Evolutionary conservation across 768 basidiomycete species (phyloP).

Genomic region (Postia placenta): DNA sequence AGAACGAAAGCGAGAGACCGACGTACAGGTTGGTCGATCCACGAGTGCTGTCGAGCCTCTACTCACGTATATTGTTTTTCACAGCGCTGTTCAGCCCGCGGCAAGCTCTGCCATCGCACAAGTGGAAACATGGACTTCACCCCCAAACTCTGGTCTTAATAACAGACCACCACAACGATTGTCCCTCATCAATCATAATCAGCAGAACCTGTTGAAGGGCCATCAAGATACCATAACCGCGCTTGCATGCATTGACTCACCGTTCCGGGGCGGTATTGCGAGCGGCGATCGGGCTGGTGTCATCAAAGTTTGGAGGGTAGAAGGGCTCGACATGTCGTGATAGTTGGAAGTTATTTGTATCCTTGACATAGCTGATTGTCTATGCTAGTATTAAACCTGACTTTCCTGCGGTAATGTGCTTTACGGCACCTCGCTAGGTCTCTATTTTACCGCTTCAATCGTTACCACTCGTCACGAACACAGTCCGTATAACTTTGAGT

Average conservation of each 20-base stretch:
- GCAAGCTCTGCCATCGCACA: conserved; percentile 44
- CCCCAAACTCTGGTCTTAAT: conserved; percentile 38
- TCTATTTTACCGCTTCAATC: too few relatives aligned
- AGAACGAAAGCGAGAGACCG: conserved; percentile 70
- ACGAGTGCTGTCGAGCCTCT: background rate
- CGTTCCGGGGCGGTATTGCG: conserved; percentile 89
- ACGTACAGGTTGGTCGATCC: conserved; percentile 55
- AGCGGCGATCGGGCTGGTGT: conserved; percentile 87
- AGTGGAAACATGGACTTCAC: conserved; percentile 57
- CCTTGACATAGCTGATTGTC: too few relatives aligned
- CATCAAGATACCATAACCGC: conserved; percentile 91
- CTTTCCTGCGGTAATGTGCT: too few relatives aligned
- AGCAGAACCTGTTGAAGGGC: conserved; percentile 76
- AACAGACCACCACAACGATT: conserved; percentile 72
- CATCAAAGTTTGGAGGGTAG: conserved; percentile 86
- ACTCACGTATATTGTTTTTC: background rate
- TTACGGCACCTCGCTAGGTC: too few relatives aligned
- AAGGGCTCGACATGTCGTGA: conserved; percentile 28
- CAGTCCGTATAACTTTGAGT: too few relatives aligned
- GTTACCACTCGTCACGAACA: too few relatives aligned
- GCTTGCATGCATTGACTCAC: conserved; percentile 82
- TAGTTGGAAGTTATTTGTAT: background rate
- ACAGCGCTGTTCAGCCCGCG: conserved; percentile 29
- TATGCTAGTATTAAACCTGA: too few relatives aligned
- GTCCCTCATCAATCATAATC: conserved; percentile 72